phyloP scores from a whole-genome alignment of 495 filamentous ascomycete species.

The Xylaria intraflava region DNA sequence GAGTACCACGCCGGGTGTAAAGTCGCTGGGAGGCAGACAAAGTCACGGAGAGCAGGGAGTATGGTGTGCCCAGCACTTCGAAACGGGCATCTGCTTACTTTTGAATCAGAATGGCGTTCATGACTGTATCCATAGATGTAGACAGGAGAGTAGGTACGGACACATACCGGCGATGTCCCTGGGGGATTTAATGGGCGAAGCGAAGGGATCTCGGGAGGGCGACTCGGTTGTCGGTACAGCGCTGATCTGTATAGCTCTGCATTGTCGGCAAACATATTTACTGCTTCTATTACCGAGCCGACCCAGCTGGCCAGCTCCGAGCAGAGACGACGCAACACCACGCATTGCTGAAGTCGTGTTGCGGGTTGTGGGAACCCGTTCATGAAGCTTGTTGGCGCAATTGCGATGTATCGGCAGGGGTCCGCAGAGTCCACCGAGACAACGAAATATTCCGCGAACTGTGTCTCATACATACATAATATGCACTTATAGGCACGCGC shows the following conservation, averaged over 20 bases:
- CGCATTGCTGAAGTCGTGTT: conserved; percentile 18
- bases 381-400: conserved; percentile 14
- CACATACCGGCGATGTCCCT: conserved; percentile 36
- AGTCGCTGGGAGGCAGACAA: conserved; percentile 89
- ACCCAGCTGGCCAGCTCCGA: conserved; percentile 14
- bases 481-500: too few species aligned
- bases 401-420: background rate
- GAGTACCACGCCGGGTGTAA: conserved; percentile 82
- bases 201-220: conserved; percentile 41
- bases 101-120: conserved; percentile 16
- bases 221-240: conserved; percentile 45
- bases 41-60: conserved; percentile 85
- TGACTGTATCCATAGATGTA: too few species aligned
- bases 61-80: conserved; percentile 81
- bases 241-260: conserved; percentile 49
- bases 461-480: too few species aligned
- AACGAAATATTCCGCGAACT: too few species aligned
- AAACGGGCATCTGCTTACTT: conserved; percentile 73
- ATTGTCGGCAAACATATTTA: conserved; percentile 39
- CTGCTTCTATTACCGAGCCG: conserved; percentile 11
- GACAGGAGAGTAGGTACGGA: conserved; percentile 5
- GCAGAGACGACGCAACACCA: conserved; percentile 21
- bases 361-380: background rate
- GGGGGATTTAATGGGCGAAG: conserved; percentile 24
- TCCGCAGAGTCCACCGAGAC: too few species aligned